A percentile compares a stretch with the other conserved stretches of the same genome.
phyloP scores from a whole-genome alignment of 257 asterid genomes.

The Solanum peruvianum region DNA sequence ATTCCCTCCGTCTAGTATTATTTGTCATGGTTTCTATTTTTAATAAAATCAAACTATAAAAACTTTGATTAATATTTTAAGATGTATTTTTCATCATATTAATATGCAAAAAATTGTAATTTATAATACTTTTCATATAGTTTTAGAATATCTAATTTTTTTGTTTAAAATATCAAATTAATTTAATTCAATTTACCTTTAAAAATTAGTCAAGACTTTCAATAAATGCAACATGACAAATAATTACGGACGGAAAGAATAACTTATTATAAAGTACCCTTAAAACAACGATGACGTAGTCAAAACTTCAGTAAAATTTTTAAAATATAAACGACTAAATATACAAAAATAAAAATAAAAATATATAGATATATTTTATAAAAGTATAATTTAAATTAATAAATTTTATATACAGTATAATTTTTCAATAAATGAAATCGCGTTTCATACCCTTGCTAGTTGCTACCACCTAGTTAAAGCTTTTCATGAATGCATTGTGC shows the following conservation, averaged over 20 bases:
- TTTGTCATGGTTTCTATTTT: too few species aligned
- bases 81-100: too few species aligned
- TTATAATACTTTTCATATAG: too few species aligned
- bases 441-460: not conserved
- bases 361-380: not conserved
- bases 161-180: too few species aligned
- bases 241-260: accelerated
- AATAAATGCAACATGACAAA: too few species aligned
- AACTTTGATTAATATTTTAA: too few species aligned
- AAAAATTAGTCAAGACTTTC: too few species aligned
- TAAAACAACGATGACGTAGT: not conserved
- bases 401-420: not conserved
- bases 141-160: too few species aligned
- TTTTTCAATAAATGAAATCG: not conserved
- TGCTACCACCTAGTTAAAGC: not conserved
- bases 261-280: not conserved
- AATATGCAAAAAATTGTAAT: too few species aligned
- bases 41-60: too few species aligned
- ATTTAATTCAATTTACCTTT: too few species aligned
- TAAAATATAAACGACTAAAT: not conserved
- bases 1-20: accelerated
- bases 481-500: not conserved
- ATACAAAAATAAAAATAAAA: not conserved
- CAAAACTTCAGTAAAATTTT: not conserved
- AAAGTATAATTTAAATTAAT: not conserved